Percentiles rank a stretch among this genome's conserved stretches.
Conservation (phyloP, 768 basidiomycete species). For the Psilocybe subaeruginosa region DNA sequence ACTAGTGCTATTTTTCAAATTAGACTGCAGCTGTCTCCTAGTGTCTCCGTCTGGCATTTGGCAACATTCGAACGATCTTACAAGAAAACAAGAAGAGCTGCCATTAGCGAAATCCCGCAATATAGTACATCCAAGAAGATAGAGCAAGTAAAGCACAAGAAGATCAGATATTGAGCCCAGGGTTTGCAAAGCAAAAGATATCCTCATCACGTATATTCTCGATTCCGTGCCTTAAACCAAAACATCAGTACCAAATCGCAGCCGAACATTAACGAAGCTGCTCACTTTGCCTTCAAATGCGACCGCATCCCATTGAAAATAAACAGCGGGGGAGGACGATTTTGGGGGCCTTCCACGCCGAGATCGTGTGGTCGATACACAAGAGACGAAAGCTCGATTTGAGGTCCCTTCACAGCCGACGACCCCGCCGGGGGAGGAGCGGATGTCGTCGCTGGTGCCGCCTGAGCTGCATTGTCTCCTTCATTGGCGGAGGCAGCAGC, state of each 20-base stretch:
- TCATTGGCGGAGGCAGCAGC: background rate
- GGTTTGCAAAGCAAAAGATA: slow-evolving; percentile 36
- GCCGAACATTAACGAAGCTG: background rate
- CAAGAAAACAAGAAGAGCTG: too few relatives aligned
- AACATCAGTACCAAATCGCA: background rate
- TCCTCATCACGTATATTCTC: slow-evolving; percentile 56
- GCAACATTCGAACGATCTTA: too few relatives aligned
- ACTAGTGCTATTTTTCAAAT: background rate
- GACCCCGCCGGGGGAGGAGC: background rate
- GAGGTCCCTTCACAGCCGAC: background rate
- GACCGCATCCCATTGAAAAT: slow-evolving; percentile 61
- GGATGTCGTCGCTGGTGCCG: background rate
- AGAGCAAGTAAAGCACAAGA: background rate
- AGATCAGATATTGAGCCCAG: background rate
- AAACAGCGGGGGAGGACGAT: slow-evolving; percentile 34
- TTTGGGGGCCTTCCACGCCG: slow-evolving; percentile 14
- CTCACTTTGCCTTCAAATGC: slow-evolving; percentile 66
- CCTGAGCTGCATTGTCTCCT: background rate
- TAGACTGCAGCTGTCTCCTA: too few relatives aligned
- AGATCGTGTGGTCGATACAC: slow-evolving; percentile 14
- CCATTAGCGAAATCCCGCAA: too few relatives aligned
- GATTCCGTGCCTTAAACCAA: slow-evolving; percentile 49
- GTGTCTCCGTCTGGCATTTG: too few relatives aligned
- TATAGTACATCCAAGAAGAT: slow-evolving; percentile 3
- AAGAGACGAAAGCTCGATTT: slow-evolving; percentile 7